Evolutionary conservation across 306 rosid species (phyloP), one percentile per base, ranked within the genome.

Genomic region (Vigna radiata): DNA sequence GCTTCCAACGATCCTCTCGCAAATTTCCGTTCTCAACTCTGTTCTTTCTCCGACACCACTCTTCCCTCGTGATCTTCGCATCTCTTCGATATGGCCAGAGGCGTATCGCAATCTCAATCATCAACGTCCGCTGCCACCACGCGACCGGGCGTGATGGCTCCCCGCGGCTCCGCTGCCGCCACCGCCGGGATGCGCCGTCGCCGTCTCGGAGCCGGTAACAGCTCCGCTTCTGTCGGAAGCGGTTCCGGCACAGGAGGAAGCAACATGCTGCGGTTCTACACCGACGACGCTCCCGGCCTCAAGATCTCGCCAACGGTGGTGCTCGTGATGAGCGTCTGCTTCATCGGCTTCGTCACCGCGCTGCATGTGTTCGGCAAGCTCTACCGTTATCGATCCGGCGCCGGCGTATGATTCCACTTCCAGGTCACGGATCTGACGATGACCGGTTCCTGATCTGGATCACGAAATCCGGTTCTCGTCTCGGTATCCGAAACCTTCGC

Each of bases 111-210:
- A 85, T 88, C 98, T 36, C 98, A 94, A 52, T 53, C 96, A 0
- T 7, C 96, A 17, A 41, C 85, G 19, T 81, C 96, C 50, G 77
- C 87, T 41, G 25, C 87, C 2, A 77, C 62, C 19, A 48, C 93
- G 0, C 88, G 98, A 2, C 97, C 94, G 0, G 96, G 94, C 7
- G 79, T 90, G 63, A 33, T 68, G 82, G 97, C 98, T 72, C 98
- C 98, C 2, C 96, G 97, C 5, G 98, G 97, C 41, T 85, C 97
- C 10, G 98, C 97, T 1, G 94, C 97, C 4, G 93, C 98, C 4
- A 85, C 97, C 0, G 96, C 98, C 0, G 96, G 97, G 54, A 89
- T 90, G 86, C 93, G 98, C 53, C 98, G 97, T 37, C 98, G 98
- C 31, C 89, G 98, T 2, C 21, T 82, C 9, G 83, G 80, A 19